Evolutionary conservation across 2,329 filamentous ascomycete genomes (phyloP), one percentile per base, ranked within the genome.

Genomic region (Penicillium sclerotigenum): DNA sequence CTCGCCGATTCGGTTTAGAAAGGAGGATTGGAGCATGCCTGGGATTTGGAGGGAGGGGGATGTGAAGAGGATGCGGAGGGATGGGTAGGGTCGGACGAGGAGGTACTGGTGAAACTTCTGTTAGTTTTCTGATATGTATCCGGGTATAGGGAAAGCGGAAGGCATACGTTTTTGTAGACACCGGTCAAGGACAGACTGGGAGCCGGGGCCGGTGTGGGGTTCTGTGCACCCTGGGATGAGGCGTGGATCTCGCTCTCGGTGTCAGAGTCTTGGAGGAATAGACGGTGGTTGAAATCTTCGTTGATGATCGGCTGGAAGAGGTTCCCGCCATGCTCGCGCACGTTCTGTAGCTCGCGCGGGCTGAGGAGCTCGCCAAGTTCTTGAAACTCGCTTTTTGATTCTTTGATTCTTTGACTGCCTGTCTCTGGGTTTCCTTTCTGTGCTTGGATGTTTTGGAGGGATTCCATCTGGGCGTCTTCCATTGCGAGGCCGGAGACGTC

Each of bases 291-390:
- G 2, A 52, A 29, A 38, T 58, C 47, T 26, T 58, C 49, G 14
- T 59, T 51, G 10, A 61, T 33, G 5, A 57, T 40, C 16, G 59
- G 66, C 26, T 69, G 69, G 65, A 68, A 72, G 10, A 75, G 69
- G 6, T 79, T 79, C 1, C 88, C 87, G 11, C 87, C 88, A 53
- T 77, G 79, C 52, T 79, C 80, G 1, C 85, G 80, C 0, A 89
- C 83, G 0, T 81, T 87, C 47, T 85, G 83, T 6, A 91, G 73
- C 68, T 91, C 89, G 1, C 79, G 71, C 6, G 83, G 77, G 54
- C 86, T 89, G 69, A 91, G 82, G 81, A 90, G 87, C 64, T 89
- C 86, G 50, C 80, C 82, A 14, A 91, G 76, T 40, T 86, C 80
- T 54, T 83, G 81, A 56, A 91, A 86, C 61, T 87, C 83, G 52